Base-by-base conservation (phyloP, 441 rosid genomes). In the Hura crepitans region DNA sequence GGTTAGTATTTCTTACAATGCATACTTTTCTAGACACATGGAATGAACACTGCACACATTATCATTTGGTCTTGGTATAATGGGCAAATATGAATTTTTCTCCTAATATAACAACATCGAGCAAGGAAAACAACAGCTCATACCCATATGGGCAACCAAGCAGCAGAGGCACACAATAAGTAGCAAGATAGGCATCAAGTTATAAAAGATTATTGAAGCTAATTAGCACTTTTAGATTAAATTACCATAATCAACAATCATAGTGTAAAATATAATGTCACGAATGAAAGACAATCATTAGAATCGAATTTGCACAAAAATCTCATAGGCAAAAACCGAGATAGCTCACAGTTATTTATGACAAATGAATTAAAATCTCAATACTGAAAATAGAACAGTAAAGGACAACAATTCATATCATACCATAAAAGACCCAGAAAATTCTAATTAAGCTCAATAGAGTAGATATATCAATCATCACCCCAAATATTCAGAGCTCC, bases 101-200 rank as follows among this genome's bases (percentile, higher is more conserved):
- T 15, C 22, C 63, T 31, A 31, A 59, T 59, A 31, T 15, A 17
- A 31, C 43, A 59, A 59, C 13, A 59, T 12, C 14, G 17, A 59
- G 23, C 63, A 59, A 56, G 43, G 63, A 31, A 59, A 59, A 31
- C 22, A 14, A 28, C 31, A 59, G 12, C 63, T 59, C 43, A n/a
- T n/a, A 3, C 39, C 39, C 0, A 57, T 6, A 28, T 0, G 6
- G 3, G 4, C 2, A 55, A 23, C 33, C 25, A 23, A 23, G 14
- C 22, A 6, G 2, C 5, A 25, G 11, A 31, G 9, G 45, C 37
- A 31, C 22, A 31, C 4, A 18, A 31, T 10, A 23, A 13, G 0
- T 12, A 13, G 35, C 46, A 2, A 18, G 45, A 7, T 35, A 37
- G 7, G 39, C 39, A 35, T 3, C 6, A 35, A 35, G 39, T 35